These are phyloP conservation scores for Fusarium sp. DNA, from an alignment of 2,329 filamentous ascomycete genomes.

Conservation along the genomic window DNA sequence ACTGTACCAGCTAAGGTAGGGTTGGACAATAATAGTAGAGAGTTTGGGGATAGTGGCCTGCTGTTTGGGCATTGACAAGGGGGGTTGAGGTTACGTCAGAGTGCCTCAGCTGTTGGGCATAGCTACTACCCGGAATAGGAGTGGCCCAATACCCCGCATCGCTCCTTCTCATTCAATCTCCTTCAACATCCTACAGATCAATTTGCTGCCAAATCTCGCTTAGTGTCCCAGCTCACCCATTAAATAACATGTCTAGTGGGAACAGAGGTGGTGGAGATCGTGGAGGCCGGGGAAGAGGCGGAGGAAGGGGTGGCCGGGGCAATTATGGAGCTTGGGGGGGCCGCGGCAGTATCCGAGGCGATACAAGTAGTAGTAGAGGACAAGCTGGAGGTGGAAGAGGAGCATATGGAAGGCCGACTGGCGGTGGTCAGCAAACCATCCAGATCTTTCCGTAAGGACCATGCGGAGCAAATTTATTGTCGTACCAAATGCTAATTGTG, in stretches of 20 bases:
- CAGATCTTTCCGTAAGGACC: not conserved
- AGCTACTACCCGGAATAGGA: not conserved
- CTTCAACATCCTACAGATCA: rapidly evolving
- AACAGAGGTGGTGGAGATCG: not conserved
- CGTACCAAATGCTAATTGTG: not conserved
- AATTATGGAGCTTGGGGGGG: not conserved
- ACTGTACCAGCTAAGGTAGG: not conserved
- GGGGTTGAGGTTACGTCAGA: not conserved
- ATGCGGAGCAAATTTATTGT: not conserved
- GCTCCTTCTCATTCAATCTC: not conserved
- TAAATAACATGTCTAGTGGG: not conserved
- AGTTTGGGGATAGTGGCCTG: not conserved
- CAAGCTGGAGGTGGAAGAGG: not conserved
- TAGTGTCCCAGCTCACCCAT: not conserved
- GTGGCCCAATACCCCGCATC: not conserved
- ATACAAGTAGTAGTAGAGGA: not conserved
- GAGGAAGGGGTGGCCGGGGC: not conserved
- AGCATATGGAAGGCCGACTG: not conserved
- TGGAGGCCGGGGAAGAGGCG: not conserved
- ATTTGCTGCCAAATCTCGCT: not conserved
- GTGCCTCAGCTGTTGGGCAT: not conserved
- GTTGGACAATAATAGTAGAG: not conserved
- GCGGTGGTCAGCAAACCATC: not conserved
- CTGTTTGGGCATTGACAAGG: not conserved
- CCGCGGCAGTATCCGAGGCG: not conserved